These are phyloP conservation scores for Lactarius trivialis DNA, from an alignment of 768 basidiomycete genomes.

Conservation along the genomic window DNA sequence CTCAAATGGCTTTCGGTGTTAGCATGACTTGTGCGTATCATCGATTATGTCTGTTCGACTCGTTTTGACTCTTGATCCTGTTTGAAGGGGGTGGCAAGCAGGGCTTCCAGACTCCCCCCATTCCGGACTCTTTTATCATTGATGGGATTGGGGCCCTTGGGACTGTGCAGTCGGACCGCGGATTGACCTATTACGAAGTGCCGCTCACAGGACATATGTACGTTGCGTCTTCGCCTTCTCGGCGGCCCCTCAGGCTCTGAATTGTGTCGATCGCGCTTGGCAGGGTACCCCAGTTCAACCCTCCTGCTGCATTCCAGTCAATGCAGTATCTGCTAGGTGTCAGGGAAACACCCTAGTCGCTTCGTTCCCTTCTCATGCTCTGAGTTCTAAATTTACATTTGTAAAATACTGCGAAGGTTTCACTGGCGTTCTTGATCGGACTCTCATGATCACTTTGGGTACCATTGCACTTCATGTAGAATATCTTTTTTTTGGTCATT, in stretches of 20 bases:
- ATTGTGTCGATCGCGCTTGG: background rate
- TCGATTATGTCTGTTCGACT: background rate
- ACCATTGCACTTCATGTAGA: background rate
- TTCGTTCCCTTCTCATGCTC: background rate
- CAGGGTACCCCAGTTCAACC: constrained; percentile 22
- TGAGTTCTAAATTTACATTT: background rate
- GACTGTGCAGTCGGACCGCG: constrained; percentile 21
- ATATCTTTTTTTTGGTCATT: background rate
- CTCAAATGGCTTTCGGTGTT: background rate
- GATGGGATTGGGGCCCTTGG: constrained; percentile 19
- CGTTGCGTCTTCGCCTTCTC: background rate
- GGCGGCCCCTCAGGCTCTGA: background rate
- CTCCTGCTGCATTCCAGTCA: constrained; percentile 17
- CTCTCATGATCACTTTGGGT: background rate
- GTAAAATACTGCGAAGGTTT: background rate
- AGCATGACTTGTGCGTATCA: constrained; percentile 23
- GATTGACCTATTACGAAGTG: constrained; percentile 20
- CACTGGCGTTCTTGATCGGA: background rate
- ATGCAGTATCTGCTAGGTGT: constrained; percentile 17
- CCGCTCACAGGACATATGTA: constrained; percentile 23
- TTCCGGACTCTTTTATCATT: constrained; percentile 17
- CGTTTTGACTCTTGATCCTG: background rate
- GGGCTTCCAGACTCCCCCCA: constrained; percentile 17
- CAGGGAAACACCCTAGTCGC: constrained; percentile 3
- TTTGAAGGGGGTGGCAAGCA: constrained; percentile 17